Conservation (phyloP, 805 yeast species). For the Hermanozyma aechmeae region DNA sequence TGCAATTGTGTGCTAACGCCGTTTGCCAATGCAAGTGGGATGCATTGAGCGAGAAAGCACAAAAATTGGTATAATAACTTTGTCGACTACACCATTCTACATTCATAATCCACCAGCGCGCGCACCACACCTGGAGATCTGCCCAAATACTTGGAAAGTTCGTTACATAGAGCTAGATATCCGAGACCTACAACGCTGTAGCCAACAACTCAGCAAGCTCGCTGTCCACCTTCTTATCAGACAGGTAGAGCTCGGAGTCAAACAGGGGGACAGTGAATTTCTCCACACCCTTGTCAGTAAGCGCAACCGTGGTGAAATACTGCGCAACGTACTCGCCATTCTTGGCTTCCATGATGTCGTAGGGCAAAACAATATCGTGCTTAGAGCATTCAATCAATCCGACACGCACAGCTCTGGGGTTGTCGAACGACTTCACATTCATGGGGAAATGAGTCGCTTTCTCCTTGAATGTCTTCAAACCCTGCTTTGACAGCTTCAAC, state of each 20-base stretch:
- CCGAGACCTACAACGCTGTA: too few relatives aligned
- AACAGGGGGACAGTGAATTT: constrained; percentile 52
- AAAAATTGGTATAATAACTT: too few relatives aligned
- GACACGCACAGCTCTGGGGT: constrained; percentile 62
- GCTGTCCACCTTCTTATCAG: constrained; percentile 51
- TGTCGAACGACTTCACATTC: constrained; percentile 54
- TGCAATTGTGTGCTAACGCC: too few relatives aligned
- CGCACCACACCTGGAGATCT: too few relatives aligned
- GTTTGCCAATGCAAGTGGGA: too few relatives aligned
- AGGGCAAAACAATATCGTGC: constrained; percentile 59
- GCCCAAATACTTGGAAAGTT: too few relatives aligned
- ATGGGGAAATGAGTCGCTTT: constrained; percentile 63
- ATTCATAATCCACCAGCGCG: too few relatives aligned
- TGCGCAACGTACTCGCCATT: constrained; percentile 61
- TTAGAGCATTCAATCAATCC: constrained; percentile 65
- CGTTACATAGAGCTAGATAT: too few relatives aligned
- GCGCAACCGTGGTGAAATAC: constrained; percentile 64
- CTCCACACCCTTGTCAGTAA: constrained; percentile 65
- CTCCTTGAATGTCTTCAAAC: constrained; percentile 57
- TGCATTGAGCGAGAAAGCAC: too few relatives aligned
- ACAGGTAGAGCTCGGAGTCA: constrained; percentile 36
- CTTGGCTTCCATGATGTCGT: constrained; percentile 61
- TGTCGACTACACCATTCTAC: too few relatives aligned
- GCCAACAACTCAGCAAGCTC: constrained; percentile 26
- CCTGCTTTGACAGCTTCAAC: constrained; percentile 61